These are phyloP conservation scores for Setaria italica DNA, from an alignment of 202 grass and related monocot genomes.

Conservation along the genomic window DNA sequence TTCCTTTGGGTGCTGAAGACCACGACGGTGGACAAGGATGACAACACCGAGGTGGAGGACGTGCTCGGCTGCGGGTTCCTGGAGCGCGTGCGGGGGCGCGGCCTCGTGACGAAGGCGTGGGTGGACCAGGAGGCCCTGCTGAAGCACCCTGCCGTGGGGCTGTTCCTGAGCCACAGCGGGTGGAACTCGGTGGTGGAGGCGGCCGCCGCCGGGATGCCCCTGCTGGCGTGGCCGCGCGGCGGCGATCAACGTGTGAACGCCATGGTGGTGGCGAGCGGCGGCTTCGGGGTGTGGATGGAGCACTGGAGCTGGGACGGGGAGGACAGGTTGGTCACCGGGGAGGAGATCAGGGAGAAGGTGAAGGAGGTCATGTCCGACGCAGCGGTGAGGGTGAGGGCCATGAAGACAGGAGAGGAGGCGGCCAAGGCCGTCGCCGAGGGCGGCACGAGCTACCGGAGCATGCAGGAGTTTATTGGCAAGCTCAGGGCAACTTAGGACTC, in stretches of 20 bases:
- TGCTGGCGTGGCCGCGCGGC: slow-evolving; percentile 39
- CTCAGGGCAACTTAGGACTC: background rate
- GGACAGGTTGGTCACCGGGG: slow-evolving; percentile 18
- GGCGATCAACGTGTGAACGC: slow-evolving; percentile 62
- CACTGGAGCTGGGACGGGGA: slow-evolving; percentile 57
- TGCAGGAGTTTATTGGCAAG: slow-evolving; percentile 9
- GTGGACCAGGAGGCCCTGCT: slow-evolving; percentile 65
- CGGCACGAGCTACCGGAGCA: slow-evolving; percentile 26
- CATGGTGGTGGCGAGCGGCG: background rate
- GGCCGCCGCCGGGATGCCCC: background rate
- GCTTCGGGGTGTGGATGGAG: slow-evolving; percentile 48
- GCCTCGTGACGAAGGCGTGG: slow-evolving; percentile 53
- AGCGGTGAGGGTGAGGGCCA: background rate
- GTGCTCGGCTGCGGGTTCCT: slow-evolving; percentile 41
- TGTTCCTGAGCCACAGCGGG: slow-evolving; percentile 65
- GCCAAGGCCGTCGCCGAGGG: background rate
- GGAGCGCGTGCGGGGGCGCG: slow-evolving; percentile 48
- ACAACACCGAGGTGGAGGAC: slow-evolving; percentile 4
- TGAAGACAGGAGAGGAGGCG: background rate
- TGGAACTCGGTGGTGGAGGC: slow-evolving; percentile 61
- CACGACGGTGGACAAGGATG: slow-evolving; percentile 18
- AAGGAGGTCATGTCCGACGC: slow-evolving; percentile 45
- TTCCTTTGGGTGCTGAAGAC: slow-evolving; percentile 74
- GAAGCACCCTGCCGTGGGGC: slow-evolving; percentile 35
- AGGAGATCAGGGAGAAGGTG: slow-evolving; percentile 43